A percentile compares a stretch with the other conserved stretches of the same genome.
phyloP scores from a whole-genome alignment of 306 rosid genomes.

The Spatholobus suberectus region DNA sequence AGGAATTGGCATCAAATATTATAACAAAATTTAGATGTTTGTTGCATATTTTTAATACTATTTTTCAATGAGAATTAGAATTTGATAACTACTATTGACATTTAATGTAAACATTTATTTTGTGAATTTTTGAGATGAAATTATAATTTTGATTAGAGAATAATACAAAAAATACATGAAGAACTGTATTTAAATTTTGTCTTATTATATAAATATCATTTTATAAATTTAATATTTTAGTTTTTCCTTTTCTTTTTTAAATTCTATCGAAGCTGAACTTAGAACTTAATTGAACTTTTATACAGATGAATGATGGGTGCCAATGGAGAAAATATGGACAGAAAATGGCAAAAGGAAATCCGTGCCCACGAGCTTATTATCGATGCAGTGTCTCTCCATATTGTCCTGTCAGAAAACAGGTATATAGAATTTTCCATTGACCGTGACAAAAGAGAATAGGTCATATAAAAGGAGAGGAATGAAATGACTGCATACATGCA shows the following conservation, averaged over 20 bases:
- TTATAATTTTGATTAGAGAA: too few relatives aligned
- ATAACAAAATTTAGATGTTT: too few relatives aligned
- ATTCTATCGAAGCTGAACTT: not conserved
- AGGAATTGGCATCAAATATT: not conserved
- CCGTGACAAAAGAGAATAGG: not conserved
- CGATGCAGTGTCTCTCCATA: conserved; percentile 73
- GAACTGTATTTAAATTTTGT: not conserved
- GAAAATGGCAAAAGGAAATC: conserved; percentile 85
- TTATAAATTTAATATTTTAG: not conserved
- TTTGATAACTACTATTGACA: too few relatives aligned
- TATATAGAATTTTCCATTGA: conserved; percentile 15
- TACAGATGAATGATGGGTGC: conserved; percentile 82
- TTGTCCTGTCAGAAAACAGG: conserved; percentile 86
- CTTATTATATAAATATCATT: not conserved
- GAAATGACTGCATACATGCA: not conserved
- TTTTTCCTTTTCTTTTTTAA: not conserved
- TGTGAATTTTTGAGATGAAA: too few relatives aligned
- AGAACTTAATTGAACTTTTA: not conserved
- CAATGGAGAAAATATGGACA: conserved; percentile 96
- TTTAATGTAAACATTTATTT: too few relatives aligned
- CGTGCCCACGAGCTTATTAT: conserved; percentile 81
- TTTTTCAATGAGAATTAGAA: too few relatives aligned
- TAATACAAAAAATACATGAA: too few relatives aligned
- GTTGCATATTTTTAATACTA: too few relatives aligned
- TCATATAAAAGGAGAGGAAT: not conserved